phyloP scores from a whole-genome alignment of 345 rosid genomes.

The Salix koriyanagi region DNA sequence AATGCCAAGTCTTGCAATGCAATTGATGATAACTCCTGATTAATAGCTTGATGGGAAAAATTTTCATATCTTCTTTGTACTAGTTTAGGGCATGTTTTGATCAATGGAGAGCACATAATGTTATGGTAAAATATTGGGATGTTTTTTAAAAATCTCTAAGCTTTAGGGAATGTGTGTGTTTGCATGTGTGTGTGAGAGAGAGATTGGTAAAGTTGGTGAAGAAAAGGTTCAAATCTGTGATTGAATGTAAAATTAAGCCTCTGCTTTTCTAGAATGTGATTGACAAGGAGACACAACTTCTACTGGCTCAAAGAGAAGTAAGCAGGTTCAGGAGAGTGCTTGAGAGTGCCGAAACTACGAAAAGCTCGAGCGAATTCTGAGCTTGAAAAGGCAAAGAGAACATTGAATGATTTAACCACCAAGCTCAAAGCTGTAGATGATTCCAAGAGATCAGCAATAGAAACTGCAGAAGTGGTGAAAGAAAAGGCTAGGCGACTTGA shows the following conservation, averaged over 20 bases:
- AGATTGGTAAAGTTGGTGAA: neutral
- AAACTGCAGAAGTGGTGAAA: slow-evolving; percentile 46
- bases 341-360: slow-evolving; percentile 37
- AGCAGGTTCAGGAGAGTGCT: slow-evolving; percentile 39
- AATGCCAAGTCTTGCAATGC: neutral
- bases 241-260: neutral
- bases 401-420: slow-evolving; percentile 37
- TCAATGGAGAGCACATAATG: too few relatives aligned
- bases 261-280: slow-evolving; percentile 28
- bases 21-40: neutral
- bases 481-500: slow-evolving; percentile 55
- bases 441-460: slow-evolving; percentile 41
- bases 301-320: slow-evolving; percentile 44
- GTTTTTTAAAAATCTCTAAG: neutral
- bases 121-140: neutral
- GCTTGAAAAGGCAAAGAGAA: slow-evolving; percentile 46
- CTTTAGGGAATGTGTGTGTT: too few relatives aligned
- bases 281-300: slow-evolving; percentile 59
- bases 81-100: neutral
- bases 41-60: neutral
- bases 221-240: neutral
- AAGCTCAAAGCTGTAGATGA: slow-evolving; percentile 36
- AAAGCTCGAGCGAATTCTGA: slow-evolving; percentile 45
- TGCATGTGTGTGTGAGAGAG: neutral
- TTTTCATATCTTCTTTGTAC: neutral